Conservation (phyloP, 2,329 filamentous ascomycete genomes). For the Aureobasidium namibiae region DNA sequence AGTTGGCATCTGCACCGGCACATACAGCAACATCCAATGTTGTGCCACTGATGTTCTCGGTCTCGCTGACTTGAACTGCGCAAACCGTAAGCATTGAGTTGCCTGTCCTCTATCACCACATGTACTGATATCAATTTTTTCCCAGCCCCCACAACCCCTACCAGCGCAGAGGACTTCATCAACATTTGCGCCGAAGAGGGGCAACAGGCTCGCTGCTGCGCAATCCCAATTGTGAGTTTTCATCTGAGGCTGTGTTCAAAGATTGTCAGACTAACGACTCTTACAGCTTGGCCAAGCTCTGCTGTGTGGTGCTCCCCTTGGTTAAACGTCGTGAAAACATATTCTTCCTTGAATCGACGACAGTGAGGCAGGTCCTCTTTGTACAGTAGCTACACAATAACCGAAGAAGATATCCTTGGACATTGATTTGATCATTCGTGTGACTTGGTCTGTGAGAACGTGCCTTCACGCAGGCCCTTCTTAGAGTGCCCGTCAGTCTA, state of each 20-base stretch:
- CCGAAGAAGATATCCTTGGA: no score
- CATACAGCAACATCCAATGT: slow-evolving; percentile 40
- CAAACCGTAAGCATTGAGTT: slow-evolving; percentile 37
- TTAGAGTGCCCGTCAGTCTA: no score
- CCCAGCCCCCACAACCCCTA: slow-evolving; percentile 31
- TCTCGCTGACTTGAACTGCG: slow-evolving; percentile 50
- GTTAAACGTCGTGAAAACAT: background rate
- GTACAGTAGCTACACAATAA: background rate
- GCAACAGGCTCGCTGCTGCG: slow-evolving; percentile 51
- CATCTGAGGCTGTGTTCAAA: no score
- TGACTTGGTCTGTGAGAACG: no score
- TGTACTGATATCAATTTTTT: background rate
- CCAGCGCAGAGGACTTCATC: slow-evolving; percentile 36
- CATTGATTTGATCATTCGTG: no score
- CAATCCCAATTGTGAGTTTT: slow-evolving; percentile 38
- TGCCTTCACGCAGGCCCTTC: no score
- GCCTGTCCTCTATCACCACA: background rate
- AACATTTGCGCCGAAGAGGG: slow-evolving; percentile 41
- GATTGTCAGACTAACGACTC: background rate
- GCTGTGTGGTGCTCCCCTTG: slow-evolving; percentile 22
- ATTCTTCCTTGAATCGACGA: no score
- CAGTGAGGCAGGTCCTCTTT: background rate
- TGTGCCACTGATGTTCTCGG: slow-evolving; percentile 56
- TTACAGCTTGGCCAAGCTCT: slow-evolving; percentile 29
- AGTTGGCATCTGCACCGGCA: slow-evolving; percentile 26